These are phyloP conservation scores for Thuja plicata DNA, from an alignment of 83 land plant species.

Conservation along the genomic window DNA sequence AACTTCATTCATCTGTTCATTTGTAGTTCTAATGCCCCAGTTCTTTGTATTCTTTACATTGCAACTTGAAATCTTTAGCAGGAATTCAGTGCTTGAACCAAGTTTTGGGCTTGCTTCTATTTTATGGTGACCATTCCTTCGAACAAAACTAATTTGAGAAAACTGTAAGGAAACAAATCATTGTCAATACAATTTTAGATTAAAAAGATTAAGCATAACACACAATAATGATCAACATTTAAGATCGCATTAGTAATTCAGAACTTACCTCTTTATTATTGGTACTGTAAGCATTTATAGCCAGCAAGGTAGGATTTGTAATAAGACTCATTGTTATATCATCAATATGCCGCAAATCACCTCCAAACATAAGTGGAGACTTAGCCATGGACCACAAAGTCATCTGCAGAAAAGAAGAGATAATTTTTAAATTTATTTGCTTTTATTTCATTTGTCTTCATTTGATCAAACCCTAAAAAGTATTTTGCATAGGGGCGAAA, in stretches of 20 bases:
- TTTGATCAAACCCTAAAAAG: no score
- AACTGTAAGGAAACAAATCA: background rate
- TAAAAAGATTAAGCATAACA: background rate
- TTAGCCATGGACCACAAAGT: constrained; percentile 57
- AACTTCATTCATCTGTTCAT: background rate
- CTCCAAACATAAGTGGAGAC: constrained; percentile 54
- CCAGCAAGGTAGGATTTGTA: constrained; percentile 38
- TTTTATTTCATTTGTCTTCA: no score
- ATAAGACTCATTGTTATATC: constrained; percentile 31
- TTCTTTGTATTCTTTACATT: constrained; percentile 3
- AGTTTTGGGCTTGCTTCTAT: background rate
- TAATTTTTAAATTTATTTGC: background rate
- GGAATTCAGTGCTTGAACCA: background rate
- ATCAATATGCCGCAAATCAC: constrained; percentile 47
- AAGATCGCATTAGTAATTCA: background rate
- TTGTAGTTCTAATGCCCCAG: constrained; percentile 8
- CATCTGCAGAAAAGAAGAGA: constrained; percentile 23
- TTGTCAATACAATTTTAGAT: background rate
- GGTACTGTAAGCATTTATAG: constrained; percentile 40
- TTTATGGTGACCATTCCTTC: background rate
- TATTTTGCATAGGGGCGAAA: no score
- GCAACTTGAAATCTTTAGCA: constrained; percentile 3
- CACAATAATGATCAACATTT: background rate
- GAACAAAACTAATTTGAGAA: background rate
- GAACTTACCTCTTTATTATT: constrained; percentile 39